phyloP scores from a whole-genome alignment of 352 stramenopile genomes.

The Thraustochytrium striatum region DNA sequence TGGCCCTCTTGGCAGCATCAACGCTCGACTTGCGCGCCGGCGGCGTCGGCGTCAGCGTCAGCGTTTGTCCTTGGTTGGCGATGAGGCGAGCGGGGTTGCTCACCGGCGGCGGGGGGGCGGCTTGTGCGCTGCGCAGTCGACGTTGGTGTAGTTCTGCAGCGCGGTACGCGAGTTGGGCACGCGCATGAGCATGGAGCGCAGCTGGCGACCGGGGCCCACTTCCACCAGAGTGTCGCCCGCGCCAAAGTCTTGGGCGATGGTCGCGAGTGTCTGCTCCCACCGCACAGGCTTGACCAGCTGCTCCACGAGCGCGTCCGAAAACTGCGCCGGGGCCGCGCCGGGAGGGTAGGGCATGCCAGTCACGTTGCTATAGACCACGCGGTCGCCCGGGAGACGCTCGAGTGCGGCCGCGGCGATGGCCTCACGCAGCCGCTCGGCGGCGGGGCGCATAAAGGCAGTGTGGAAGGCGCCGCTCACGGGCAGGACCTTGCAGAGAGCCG shows the following conservation, averaged over 20 bases:
- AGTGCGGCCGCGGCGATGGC: not conserved
- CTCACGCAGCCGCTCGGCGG: not conserved
- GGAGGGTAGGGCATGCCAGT: not conserved
- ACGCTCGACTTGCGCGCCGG: too few relatives aligned
- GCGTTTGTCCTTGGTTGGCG: too few relatives aligned
- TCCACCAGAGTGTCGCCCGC: conserved; percentile 12
- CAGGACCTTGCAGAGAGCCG: not conserved
- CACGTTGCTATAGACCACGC: conserved; percentile 8
- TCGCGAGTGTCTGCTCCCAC: conserved; percentile 41
- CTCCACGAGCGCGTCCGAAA: not conserved
- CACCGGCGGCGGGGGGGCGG: too few relatives aligned
- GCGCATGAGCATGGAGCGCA: conserved; percentile 44
- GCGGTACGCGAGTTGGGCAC: not conserved
- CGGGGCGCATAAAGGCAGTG: conserved; percentile 30
- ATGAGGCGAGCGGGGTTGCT: too few relatives aligned
- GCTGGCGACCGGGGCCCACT: conserved; percentile 23
- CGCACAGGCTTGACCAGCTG: conserved; percentile 39
- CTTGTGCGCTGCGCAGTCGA: too few relatives aligned
- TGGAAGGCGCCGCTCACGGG: conserved; percentile 49
- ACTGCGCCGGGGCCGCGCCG: not conserved
- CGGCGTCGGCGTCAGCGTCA: too few relatives aligned
- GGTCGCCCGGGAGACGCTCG: not conserved
- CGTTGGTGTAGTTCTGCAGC: not conserved
- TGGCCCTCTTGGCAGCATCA: too few relatives aligned
- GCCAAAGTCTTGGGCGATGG: not conserved